A percentile compares a stretch with the other conserved stretches of the same genome.
Evolutionary conservation across 2,329 filamentous ascomycete species (phyloP).

Genomic region (Pseudogymnoascus sp.): DNA sequence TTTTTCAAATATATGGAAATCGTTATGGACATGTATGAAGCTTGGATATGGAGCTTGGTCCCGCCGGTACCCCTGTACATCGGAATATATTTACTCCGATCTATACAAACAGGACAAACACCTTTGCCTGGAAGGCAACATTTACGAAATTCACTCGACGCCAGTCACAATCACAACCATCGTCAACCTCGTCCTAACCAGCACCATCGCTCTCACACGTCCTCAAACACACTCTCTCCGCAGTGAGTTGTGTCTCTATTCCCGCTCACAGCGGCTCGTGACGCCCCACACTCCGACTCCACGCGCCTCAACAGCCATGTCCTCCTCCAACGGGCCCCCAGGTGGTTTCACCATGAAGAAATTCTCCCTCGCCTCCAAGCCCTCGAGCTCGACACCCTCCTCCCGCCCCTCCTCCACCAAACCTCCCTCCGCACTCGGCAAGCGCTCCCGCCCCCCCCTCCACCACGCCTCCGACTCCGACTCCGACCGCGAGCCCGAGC

Average conservation of each 20-base stretch:
- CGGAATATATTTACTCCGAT: background rate
- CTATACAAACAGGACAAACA: background rate
- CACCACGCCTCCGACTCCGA: conserved; percentile 5
- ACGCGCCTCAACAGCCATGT: background rate
- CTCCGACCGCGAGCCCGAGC: background rate
- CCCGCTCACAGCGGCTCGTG: background rate
- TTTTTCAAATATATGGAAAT: conserved; percentile 1
- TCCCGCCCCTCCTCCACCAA: background rate
- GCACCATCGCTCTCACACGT: background rate
- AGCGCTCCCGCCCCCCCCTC: background rate
- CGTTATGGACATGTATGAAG: conserved; percentile 7
- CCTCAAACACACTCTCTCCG: background rate
- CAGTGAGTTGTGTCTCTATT: background rate
- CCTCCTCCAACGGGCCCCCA: background rate
- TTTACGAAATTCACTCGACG: background rate
- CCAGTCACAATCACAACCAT: background rate
- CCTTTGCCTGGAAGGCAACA: background rate
- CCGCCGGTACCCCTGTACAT: background rate
- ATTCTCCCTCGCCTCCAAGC: background rate
- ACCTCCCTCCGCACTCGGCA: background rate
- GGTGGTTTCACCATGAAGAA: background rate
- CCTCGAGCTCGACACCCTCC: background rate
- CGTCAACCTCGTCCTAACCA: background rate
- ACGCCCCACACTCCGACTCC: background rate
- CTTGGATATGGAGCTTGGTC: conserved; percentile 1